phyloP scores from a whole-genome alignment of 441 rosid genomes.

The Metrosideros polymorpha region DNA sequence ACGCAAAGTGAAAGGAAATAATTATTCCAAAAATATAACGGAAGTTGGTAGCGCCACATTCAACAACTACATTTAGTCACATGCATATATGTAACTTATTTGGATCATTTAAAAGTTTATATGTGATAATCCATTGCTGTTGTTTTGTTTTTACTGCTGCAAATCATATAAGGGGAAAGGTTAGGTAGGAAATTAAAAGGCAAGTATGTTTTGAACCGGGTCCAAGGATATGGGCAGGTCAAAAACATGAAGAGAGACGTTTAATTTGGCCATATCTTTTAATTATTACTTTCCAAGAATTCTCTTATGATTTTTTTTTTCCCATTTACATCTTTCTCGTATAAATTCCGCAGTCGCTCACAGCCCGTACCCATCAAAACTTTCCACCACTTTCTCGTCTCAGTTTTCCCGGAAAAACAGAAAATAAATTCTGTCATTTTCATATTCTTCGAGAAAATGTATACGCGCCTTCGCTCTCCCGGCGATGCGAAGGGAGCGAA shows the following conservation, averaged over 20 bases:
- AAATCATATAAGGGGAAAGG: rapidly evolving
- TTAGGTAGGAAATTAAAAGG: background rate
- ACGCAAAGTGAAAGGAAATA: background rate
- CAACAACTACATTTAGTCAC: no score
- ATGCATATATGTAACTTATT: background rate
- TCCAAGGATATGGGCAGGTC: background rate
- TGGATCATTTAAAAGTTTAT: background rate
- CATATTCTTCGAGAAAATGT: background rate
- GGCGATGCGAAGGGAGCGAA: background rate
- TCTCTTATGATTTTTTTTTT: background rate
- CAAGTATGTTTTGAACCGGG: background rate
- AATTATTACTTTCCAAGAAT: no score
- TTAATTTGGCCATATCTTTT: no score
- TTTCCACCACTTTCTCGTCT: background rate
- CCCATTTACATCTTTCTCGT: background rate
- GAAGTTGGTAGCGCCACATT: background rate
- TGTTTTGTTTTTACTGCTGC: background rate
- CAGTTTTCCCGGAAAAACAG: background rate
- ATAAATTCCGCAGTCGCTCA: background rate
- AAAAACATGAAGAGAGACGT: no score
- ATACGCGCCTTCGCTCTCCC: background rate
- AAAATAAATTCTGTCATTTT: background rate
- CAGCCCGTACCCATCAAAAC: background rate
- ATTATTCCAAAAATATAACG: rapidly evolving
- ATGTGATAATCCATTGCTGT: no score